A percentile compares a stretch with the other conserved stretches of the same genome.
Evolutionary conservation across 2,329 filamentous ascomycete species (phyloP).

Genomic region (Epichloe amarillans): DNA sequence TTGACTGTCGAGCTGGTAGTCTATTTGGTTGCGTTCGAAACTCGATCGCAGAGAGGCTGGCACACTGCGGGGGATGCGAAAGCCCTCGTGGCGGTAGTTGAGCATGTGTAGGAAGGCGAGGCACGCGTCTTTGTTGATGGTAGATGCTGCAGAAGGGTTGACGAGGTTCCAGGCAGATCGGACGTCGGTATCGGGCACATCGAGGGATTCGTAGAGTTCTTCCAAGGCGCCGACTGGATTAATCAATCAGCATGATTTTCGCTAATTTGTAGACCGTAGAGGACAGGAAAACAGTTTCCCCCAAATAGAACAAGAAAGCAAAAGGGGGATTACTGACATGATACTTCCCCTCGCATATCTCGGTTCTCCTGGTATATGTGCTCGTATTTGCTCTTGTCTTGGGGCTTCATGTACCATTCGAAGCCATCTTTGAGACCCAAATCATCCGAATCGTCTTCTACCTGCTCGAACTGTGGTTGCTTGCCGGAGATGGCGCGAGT

Average conservation of each 20-base stretch:
- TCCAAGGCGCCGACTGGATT: conserved; percentile 58
- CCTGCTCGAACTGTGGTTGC: conserved; percentile 70
- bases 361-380: conserved; percentile 92
- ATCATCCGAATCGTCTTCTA: conserved; percentile 72
- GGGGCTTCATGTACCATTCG: conserved; percentile 97
- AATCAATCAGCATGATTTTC: background rate
- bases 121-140: conserved; percentile 88
- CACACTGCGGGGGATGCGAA: conserved; percentile 80
- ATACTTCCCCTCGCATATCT: conserved; percentile 71
- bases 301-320: too few species aligned
- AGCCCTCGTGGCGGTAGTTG: conserved; percentile 90
- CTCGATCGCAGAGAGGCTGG: conserved; percentile 81
- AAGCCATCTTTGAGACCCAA: conserved; percentile 88
- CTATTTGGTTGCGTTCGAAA: conserved; percentile 92
- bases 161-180: conserved; percentile 94
- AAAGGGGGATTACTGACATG: conserved; percentile 40
- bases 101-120: conserved; percentile 94
- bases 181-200: conserved; percentile 64
- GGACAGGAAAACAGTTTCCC: too few species aligned
- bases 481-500: conserved; percentile 65
- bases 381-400: conserved; percentile 87
- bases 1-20: conserved; percentile 81
- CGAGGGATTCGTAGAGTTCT: conserved; percentile 72
- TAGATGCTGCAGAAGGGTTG: conserved; percentile 71
- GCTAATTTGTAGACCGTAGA: too few species aligned